phyloP scores from a whole-genome alignment of 768 basidiomycete genomes.

The Auricularia sp. region DNA sequence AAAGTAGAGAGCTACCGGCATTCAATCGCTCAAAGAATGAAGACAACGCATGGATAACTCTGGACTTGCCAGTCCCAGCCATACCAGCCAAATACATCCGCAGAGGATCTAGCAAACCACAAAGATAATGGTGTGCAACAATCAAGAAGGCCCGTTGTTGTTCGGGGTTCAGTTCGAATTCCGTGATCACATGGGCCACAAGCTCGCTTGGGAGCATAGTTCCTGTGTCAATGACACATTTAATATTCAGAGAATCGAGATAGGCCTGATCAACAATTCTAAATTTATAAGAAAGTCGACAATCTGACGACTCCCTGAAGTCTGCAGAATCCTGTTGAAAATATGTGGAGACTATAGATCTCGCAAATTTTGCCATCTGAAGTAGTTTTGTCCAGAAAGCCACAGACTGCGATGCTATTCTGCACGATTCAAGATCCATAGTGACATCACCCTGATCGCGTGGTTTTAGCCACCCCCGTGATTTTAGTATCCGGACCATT shows the following conservation, averaged over 20 bases:
- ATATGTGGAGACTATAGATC: too few relatives aligned
- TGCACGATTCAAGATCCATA: too few relatives aligned
- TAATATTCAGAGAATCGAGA: too few relatives aligned
- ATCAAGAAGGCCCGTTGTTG: slow-evolving; percentile 7
- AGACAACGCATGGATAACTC: slow-evolving; percentile 6
- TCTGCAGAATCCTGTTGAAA: too few relatives aligned
- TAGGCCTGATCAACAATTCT: neutral
- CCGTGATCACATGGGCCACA: neutral
- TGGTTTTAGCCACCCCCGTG: too few relatives aligned
- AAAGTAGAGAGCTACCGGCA: neutral
- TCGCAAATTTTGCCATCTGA: too few relatives aligned
- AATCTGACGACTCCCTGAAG: too few relatives aligned
- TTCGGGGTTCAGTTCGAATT: slow-evolving; percentile 6
- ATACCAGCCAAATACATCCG: slow-evolving; percentile 9
- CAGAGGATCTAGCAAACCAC: neutral
- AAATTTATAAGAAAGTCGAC: neutral
- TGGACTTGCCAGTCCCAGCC: slow-evolving; percentile 8
- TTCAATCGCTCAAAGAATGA: neutral
- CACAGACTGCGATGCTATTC: too few relatives aligned
- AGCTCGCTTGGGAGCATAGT: neutral
- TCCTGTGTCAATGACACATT: neutral
- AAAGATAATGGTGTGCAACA: slow-evolving; percentile 3
- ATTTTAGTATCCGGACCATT: too few relatives aligned
- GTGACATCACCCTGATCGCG: too few relatives aligned
- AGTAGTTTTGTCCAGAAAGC: too few relatives aligned